Conservation (phyloP, 2,329 filamentous ascomycete species). For the Colletotrichum cuscutae region DNA sequence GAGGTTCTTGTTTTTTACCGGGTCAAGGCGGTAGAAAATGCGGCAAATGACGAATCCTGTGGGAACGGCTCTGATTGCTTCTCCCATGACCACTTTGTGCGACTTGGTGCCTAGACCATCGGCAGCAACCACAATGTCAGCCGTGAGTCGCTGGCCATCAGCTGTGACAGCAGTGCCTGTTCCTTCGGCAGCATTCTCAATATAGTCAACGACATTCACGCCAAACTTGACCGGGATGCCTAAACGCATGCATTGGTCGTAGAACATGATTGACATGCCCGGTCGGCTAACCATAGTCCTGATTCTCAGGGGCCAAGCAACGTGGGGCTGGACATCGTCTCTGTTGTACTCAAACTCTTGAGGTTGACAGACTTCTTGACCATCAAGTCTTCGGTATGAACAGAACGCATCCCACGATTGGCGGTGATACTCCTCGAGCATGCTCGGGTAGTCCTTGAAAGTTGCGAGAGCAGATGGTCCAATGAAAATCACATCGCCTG, state of each 20-base stretch:
- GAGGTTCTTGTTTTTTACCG: not conserved
- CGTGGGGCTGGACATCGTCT: not conserved
- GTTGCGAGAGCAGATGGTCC: not conserved
- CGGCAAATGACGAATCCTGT: constrained; percentile 13
- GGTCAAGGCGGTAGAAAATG: not conserved
- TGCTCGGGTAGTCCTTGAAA: constrained; percentile 7
- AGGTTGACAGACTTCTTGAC: not conserved
- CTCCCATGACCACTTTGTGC: not conserved
- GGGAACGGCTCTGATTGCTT: constrained; percentile 9
- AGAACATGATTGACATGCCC: not conserved
- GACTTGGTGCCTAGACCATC: constrained; percentile 14
- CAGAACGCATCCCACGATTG: constrained; percentile 8
- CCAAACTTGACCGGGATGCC: constrained; percentile 2
- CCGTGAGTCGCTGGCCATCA: not conserved
- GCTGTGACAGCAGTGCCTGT: not conserved
- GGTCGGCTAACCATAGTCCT: constrained; percentile 13
- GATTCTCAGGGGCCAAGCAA: constrained; percentile 13
- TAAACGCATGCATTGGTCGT: not conserved
- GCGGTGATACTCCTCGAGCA: constrained; percentile 4
- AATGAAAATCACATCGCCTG: constrained; percentile 13
- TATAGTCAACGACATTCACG: not conserved
- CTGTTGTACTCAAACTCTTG: not conserved
- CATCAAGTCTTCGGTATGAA: not conserved
- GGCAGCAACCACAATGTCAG: constrained; percentile 12
- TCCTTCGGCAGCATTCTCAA: not conserved